phyloP scores from a whole-genome alignment of 2,329 filamentous ascomycete species.

The Fusarium mundagurra region DNA sequence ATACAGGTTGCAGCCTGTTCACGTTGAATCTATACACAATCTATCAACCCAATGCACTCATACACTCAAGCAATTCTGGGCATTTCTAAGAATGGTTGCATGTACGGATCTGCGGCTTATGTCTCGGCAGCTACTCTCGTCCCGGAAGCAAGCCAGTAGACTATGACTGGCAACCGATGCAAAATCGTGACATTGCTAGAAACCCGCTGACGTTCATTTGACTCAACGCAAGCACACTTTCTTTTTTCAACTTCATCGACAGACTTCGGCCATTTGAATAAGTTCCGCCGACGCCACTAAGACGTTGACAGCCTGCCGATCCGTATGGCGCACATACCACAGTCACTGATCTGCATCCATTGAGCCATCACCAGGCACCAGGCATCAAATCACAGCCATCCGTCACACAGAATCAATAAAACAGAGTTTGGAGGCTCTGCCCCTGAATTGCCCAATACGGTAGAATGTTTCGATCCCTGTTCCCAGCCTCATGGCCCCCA shows the following conservation, averaged over 20 bases:
- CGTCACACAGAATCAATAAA: constrained; percentile 9
- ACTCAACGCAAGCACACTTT: background rate
- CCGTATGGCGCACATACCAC: background rate
- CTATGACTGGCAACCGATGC: background rate
- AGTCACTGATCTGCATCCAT: constrained; percentile 27
- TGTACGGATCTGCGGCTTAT: constrained; percentile 1
- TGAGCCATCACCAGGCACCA: constrained; percentile 5
- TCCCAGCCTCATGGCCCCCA: constrained; percentile 1
- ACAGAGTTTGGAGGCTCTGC: constrained; percentile 6
- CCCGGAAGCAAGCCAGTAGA: constrained; percentile 1
- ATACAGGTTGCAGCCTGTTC: constrained; percentile 6
- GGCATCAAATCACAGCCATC: constrained; percentile 3
- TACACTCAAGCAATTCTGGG: background rate
- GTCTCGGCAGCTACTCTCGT: constrained; percentile 13
- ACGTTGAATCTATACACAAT: constrained; percentile 12
- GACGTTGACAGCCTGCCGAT: constrained; percentile 20
- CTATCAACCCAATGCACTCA: constrained; percentile 2
- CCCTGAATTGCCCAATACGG: constrained; percentile 22
- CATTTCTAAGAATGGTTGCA: constrained; percentile 21
- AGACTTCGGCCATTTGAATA: constrained; percentile 26
- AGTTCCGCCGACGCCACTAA: constrained; percentile 26
- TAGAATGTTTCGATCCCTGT: constrained; percentile 16
- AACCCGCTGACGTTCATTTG: constrained; percentile 29
- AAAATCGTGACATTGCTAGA: constrained; percentile 4
- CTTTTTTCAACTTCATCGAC: background rate